Percentiles rank a stretch among this genome's conserved stretches.
Conservation (phyloP, 768 basidiomycete species). For the Pleurotus djamor region DNA sequence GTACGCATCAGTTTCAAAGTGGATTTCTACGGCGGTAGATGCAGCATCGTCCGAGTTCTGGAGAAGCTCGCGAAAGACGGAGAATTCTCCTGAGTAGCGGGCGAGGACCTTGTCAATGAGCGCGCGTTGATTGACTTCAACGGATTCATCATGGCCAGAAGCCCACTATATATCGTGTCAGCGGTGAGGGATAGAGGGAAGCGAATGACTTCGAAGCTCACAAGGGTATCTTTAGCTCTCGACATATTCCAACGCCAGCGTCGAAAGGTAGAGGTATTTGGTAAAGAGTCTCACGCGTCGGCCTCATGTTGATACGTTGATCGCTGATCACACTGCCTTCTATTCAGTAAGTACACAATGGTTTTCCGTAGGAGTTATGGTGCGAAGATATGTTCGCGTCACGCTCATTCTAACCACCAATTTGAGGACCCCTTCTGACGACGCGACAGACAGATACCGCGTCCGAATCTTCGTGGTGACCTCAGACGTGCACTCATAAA, state of each 20-base stretch:
- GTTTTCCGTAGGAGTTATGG: no score
- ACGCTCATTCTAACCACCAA: slow-evolving; percentile 94
- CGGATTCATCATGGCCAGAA: slow-evolving; percentile 70
- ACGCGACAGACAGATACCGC: slow-evolving; percentile 75
- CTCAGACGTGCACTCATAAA: slow-evolving; percentile 53
- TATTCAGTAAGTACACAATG: no score
- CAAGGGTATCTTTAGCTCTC: not conserved
- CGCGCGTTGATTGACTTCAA: slow-evolving; percentile 95
- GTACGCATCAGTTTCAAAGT: slow-evolving; percentile 65
- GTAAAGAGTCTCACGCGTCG: no score
- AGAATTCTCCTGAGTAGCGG: slow-evolving; percentile 93
- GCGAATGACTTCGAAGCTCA: not conserved
- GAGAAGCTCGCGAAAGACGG: slow-evolving; percentile 78
- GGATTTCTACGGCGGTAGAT: slow-evolving; percentile 73
- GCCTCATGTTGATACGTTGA: no score
- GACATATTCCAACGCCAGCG: not conserved
- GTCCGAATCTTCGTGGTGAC: slow-evolving; percentile 78
- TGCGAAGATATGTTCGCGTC: slow-evolving; percentile 33
- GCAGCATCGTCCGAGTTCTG: slow-evolving; percentile 96
- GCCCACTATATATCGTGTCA: slow-evolving; percentile 36
- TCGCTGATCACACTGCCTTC: no score
- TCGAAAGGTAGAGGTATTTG: no score
- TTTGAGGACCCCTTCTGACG: slow-evolving; percentile 92
- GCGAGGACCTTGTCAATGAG: slow-evolving; percentile 97
- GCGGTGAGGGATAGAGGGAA: not conserved